Percentiles rank a stretch among this genome's conserved stretches.
Evolutionary conservation across 805 yeast genomes (phyloP).

Genomic region (Candida coquimbonensis): DNA sequence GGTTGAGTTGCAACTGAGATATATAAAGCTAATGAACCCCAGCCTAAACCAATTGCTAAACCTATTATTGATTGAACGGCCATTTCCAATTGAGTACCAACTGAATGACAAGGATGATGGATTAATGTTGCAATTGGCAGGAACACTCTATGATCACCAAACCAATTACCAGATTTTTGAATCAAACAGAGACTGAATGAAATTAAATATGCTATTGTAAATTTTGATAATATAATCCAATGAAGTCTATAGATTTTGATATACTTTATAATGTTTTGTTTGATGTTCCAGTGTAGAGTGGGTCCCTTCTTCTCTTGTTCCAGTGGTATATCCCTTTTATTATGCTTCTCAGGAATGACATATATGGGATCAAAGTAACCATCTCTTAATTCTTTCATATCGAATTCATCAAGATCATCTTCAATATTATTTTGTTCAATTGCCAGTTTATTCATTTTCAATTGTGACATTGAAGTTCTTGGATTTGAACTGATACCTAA

Average conservation of each 20-base stretch:
- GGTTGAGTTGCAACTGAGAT: slow-evolving; percentile 35
- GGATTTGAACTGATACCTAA: slow-evolving; percentile 11
- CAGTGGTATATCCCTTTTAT: background rate
- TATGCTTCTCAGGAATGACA: slow-evolving; percentile 21
- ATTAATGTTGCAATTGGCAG: slow-evolving; percentile 35
- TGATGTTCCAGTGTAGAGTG: background rate
- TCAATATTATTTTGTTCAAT: slow-evolving; percentile 6
- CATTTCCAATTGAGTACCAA: slow-evolving; percentile 42
- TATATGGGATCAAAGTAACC: slow-evolving; percentile 44
- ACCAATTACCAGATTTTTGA: slow-evolving; percentile 32
- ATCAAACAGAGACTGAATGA: slow-evolving; percentile 34
- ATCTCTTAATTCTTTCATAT: slow-evolving; percentile 38
- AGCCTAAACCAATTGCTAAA: slow-evolving; percentile 34
- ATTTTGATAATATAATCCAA: slow-evolving; percentile 17
- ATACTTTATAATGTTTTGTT: slow-evolving; percentile 1
- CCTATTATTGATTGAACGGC: slow-evolving; percentile 35
- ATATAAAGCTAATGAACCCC: slow-evolving; percentile 37
- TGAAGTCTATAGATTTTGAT: background rate
- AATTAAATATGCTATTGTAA: slow-evolving; percentile 31
- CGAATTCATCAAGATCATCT: slow-evolving; percentile 26
- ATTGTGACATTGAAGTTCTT: slow-evolving; percentile 29
- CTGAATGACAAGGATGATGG: slow-evolving; percentile 40
- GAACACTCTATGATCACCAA: slow-evolving; percentile 35
- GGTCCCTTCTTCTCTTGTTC: background rate
- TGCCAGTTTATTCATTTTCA: slow-evolving; percentile 25